phyloP scores from a whole-genome alignment of 495 filamentous ascomycete species.

The Elaphomyces granulatus region DNA sequence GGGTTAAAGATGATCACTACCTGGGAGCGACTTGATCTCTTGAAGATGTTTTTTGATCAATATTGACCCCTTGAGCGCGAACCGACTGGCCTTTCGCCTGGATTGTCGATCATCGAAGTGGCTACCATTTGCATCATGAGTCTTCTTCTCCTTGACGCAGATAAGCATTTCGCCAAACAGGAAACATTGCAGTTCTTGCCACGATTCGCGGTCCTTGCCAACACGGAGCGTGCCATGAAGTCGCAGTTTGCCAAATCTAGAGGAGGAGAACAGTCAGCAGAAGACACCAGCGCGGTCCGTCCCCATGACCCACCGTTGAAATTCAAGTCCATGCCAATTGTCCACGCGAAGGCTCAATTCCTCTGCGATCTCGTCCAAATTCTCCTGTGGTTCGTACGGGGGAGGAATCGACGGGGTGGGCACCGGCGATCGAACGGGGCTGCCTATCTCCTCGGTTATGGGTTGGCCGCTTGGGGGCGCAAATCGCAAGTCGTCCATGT shows the following conservation, averaged over 20 bases:
- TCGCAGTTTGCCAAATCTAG: constrained; percentile 83
- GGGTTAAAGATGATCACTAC: constrained; percentile 20
- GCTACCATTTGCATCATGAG: constrained; percentile 34
- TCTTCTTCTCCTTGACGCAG: constrained; percentile 94
- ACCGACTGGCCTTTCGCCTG: constrained; percentile 52
- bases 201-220: constrained; percentile 91
- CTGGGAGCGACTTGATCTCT: constrained; percentile 56
- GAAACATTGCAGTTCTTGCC: constrained; percentile 97
- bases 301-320: constrained; percentile 47
- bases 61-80: constrained; percentile 93
- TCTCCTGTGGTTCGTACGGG: constrained; percentile 42
- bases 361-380: constrained; percentile 74
- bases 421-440: constrained; percentile 17
- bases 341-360: constrained; percentile 75
- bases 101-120: constrained; percentile 42
- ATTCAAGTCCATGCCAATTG: constrained; percentile 98
- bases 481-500: constrained; percentile 65
- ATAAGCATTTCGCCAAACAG: constrained; percentile 99
- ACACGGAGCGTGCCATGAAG: constrained; percentile 85
- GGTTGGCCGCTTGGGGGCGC: constrained; percentile 43
- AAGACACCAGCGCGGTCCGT: no score
- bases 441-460: constrained; percentile 30
- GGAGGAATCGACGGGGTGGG: constrained; percentile 13
- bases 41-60: constrained; percentile 97
- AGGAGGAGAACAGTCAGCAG: constrained; percentile 1